Conservation (phyloP, 345 rosid species). For the Gossypioides kirkii region DNA sequence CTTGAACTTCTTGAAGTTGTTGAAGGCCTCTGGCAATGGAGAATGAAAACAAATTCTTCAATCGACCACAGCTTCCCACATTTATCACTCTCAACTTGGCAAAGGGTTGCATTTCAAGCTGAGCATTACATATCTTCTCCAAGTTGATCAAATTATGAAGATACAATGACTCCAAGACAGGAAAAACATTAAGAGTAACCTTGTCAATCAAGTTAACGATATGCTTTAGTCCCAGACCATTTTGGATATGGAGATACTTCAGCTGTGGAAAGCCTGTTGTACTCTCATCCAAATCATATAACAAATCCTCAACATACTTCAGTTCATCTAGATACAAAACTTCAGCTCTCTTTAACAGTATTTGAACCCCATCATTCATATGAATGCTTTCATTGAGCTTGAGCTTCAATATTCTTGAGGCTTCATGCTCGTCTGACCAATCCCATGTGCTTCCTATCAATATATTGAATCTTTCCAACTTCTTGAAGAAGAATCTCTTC, state of each 20-base stretch:
- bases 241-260: conserved; percentile 17
- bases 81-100: conserved; percentile 1
- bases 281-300: conserved; percentile 5
- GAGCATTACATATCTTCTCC: conserved; percentile 21
- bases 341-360: conserved; percentile 10
- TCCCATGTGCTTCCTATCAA: conserved; percentile 10
- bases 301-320: conserved; percentile 6
- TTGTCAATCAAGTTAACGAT: neutral
- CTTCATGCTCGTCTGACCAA: conserved; percentile 6
- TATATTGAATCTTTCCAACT: conserved; percentile 7
- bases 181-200: neutral
- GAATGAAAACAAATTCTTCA: conserved; percentile 22
- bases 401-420: conserved; percentile 15
- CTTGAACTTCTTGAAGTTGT: conserved; percentile 18
- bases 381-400: conserved; percentile 6
- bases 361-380: neutral
- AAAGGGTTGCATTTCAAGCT: neutral
- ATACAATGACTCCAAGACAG: conserved; percentile 18
- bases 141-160: conserved; percentile 15
- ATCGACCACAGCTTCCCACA: conserved; percentile 10
- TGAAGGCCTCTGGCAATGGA: conserved; percentile 10
- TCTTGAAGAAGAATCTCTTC: neutral
- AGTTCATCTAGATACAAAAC: conserved; percentile 12
- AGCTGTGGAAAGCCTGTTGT: conserved; percentile 13
- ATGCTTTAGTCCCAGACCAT: neutral